Percentiles rank a stretch among this genome's conserved stretches.
Conservation (phyloP, 306 rosid species). For the Fragaria vesca region DNA sequence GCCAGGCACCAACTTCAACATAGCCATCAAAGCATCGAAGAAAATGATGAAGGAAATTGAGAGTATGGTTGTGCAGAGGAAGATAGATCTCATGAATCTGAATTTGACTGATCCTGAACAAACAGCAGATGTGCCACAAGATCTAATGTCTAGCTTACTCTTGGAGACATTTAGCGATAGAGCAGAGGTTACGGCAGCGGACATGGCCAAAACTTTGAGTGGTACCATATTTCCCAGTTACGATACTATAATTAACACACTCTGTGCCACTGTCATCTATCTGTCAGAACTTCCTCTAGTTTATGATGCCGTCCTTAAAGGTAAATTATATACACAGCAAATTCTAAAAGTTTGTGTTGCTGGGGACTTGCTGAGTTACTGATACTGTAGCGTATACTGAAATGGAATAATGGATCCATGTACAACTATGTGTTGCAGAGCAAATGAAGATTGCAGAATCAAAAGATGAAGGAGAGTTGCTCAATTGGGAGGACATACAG, state of each 20-base stretch:
- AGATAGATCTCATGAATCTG: background rate
- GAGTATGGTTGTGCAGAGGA: background rate
- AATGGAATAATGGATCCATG: background rate
- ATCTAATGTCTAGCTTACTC: background rate
- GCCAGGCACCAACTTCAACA: background rate
- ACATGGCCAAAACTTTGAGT: background rate
- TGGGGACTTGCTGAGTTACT: too few species aligned
- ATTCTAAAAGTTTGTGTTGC: too few species aligned
- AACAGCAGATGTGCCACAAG: background rate
- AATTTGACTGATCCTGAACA: background rate
- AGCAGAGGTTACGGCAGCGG: background rate
- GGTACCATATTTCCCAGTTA: background rate
- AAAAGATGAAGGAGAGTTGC: conserved; percentile 19
- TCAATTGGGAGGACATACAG: conserved; percentile 6
- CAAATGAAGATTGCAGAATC: conserved; percentile 23
- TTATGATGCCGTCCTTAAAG: too few species aligned
- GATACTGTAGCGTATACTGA: too few species aligned
- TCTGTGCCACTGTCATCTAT: background rate
- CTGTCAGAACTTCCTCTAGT: too few species aligned
- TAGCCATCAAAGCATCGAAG: background rate
- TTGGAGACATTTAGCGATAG: background rate
- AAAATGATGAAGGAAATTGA: background rate
- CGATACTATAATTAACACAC: background rate
- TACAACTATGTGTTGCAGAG: background rate
- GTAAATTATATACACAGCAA: too few species aligned